Evolutionary conservation across 2,329 filamentous ascomycete species (phyloP).

Genomic region (Fusarium tupiense): DNA sequence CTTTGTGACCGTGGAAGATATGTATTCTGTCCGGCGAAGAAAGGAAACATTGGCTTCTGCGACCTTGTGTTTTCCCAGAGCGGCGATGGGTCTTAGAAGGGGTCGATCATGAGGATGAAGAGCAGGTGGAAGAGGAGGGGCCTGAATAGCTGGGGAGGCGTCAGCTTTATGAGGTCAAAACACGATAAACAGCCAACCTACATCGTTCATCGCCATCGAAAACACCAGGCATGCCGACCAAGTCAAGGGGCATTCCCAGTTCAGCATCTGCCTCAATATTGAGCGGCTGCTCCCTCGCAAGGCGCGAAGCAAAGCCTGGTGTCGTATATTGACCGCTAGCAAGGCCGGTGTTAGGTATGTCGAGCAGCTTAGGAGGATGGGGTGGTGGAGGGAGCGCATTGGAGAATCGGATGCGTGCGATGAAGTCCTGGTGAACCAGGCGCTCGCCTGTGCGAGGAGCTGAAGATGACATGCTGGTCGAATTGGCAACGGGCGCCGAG

Average conservation of each 20-base stretch:
- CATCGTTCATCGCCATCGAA: constrained; percentile 96
- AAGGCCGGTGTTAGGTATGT: constrained; percentile 94
- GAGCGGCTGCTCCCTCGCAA: constrained; percentile 89
- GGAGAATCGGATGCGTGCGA: constrained; percentile 92
- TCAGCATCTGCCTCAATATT: constrained; percentile 98
- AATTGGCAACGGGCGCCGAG: constrained; percentile 24
- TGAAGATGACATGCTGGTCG: constrained; percentile 35
- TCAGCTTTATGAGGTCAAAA: constrained; percentile 11
- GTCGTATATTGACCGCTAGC: constrained; percentile 88
- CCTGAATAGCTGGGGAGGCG: constrained; percentile 76
- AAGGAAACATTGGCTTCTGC: constrained; percentile 87
- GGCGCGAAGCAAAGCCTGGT: constrained; percentile 86
- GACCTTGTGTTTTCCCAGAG: constrained; percentile 84
- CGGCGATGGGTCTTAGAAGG: constrained; percentile 83
- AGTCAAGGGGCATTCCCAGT: constrained; percentile 94
- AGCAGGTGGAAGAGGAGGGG: constrained; percentile 74
- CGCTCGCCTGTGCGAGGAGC: constrained; percentile 60
- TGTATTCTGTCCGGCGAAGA: constrained; percentile 95
- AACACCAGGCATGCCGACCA: constrained; percentile 93
- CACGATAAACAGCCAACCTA: constrained; percentile 51
- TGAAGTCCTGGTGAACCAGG: constrained; percentile 91
- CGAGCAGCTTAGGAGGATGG: constrained; percentile 93
- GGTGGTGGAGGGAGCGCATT: constrained; percentile 95
- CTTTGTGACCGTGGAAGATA: constrained; percentile 70
- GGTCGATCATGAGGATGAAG: constrained; percentile 86